Conservation (phyloP, 371 early-diverging fungal genomes). For the Coemansia sp. region DNA sequence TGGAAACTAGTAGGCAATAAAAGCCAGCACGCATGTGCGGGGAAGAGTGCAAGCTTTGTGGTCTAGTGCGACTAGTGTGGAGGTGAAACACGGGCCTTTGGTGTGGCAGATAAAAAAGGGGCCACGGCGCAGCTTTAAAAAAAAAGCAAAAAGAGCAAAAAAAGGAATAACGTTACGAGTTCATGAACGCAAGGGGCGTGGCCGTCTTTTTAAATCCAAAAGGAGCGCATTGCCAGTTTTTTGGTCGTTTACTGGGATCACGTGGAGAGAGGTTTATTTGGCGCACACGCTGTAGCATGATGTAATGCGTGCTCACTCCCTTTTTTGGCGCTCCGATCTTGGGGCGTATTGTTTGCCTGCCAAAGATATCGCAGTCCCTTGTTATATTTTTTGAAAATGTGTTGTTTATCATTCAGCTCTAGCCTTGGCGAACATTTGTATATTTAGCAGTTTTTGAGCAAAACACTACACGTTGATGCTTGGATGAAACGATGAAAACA, state of each 20-base stretch:
- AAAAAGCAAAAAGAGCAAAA: background rate
- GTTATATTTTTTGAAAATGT: background rate
- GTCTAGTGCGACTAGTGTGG: background rate
- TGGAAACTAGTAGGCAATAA: background rate
- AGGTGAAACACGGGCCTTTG: background rate
- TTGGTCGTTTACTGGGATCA: conserved; percentile 5
- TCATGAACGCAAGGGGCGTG: background rate
- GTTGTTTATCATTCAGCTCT: no score
- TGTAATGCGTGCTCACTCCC: background rate
- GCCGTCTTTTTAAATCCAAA: background rate
- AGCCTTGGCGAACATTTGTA: no score
- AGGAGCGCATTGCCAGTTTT: background rate
- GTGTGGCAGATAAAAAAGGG: background rate
- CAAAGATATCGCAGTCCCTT: background rate
- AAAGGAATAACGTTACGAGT: background rate
- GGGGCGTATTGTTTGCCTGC: background rate
- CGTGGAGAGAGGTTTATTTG: conserved; percentile 3
- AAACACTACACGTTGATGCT: no score
- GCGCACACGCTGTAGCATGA: conserved; percentile 6
- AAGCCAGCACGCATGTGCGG: background rate
- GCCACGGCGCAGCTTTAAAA: background rate
- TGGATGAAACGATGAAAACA: no score
- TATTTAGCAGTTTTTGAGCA: no score
- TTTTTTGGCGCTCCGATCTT: background rate
- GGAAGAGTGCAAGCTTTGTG: background rate